phyloP scores from a whole-genome alignment of 257 asterid species.

The Solanum ossicruentum region DNA sequence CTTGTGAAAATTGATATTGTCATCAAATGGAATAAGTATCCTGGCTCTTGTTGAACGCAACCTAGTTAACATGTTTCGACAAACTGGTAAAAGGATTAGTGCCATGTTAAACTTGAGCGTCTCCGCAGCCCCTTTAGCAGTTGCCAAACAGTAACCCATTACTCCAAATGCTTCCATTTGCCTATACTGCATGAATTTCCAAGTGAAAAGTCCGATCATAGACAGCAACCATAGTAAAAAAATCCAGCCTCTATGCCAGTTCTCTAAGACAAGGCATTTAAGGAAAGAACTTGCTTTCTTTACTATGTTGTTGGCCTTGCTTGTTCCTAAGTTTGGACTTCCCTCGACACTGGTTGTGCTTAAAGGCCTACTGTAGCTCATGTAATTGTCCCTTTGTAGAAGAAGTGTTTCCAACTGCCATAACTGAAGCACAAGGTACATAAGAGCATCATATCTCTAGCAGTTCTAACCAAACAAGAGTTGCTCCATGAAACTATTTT shows the following conservation, averaged over 20 bases:
- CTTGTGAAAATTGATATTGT: conserved; percentile 82
- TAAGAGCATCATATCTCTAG: background rate
- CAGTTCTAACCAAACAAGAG: background rate
- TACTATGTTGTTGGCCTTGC: conserved; percentile 7
- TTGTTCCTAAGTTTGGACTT: conserved; percentile 38
- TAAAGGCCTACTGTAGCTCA: conserved; percentile 77
- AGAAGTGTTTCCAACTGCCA: conserved; percentile 90
- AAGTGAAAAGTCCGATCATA: conserved; percentile 60
- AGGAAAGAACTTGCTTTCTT: conserved; percentile 10
- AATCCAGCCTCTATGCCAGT: conserved; percentile 76
- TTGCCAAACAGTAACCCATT: conserved; percentile 73
- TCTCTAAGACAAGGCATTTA: conserved; percentile 30
- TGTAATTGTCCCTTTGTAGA: conserved; percentile 60
- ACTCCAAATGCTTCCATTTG: conserved; percentile 47
- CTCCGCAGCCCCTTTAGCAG: conserved; percentile 95
- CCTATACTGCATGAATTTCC: conserved; percentile 68
- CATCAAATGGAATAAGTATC: conserved; percentile 60
- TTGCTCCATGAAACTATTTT: background rate
- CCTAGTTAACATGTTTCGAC: conserved; percentile 65
- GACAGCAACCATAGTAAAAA: conserved; percentile 39
- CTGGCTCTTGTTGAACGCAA: conserved; percentile 65
- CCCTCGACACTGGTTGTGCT: conserved; percentile 54
- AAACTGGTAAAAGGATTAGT: conserved; percentile 69
- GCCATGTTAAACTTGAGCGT: conserved; percentile 93
- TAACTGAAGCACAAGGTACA: conserved; percentile 29